A percentile compares a stretch with the other conserved stretches of the same genome.
Evolutionary conservation across 2,329 filamentous ascomycete genomes (phyloP).

Genomic region (Apiospora rasikravindrae): DNA sequence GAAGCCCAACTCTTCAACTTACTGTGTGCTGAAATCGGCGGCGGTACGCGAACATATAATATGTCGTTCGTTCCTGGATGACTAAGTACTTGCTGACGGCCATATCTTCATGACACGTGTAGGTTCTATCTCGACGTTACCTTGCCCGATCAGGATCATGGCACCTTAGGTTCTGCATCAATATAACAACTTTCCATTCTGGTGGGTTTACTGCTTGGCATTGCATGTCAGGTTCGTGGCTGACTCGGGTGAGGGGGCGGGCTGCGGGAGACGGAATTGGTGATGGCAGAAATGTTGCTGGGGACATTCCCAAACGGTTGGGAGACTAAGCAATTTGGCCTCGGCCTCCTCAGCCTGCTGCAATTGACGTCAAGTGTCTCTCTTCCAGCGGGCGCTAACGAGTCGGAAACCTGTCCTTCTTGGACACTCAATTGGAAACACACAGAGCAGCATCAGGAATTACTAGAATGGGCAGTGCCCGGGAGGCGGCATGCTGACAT

Average conservation of each 20-base stretch:
- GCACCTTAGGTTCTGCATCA: not conserved
- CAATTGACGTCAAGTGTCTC: slow-evolving; percentile 4
- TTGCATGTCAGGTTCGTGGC: not conserved
- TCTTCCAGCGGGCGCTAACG: not conserved
- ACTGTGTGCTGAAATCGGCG: not conserved
- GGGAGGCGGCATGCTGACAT: not conserved
- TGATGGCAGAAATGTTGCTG: not conserved
- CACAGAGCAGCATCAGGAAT: not conserved
- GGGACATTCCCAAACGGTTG: not conserved
- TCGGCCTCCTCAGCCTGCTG: not conserved
- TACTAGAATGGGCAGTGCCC: too few relatives aligned
- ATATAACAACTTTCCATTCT: not conserved
- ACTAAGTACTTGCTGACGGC: not conserved
- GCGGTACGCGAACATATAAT: not conserved
- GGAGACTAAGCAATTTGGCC: slow-evolving; percentile 3
- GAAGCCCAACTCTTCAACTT: not conserved
- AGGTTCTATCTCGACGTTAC: not conserved
- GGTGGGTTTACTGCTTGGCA: not conserved
- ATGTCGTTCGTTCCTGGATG: not conserved
- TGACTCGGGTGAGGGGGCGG: slow-evolving; percentile 1
- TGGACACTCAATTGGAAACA: not conserved
- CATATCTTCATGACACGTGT: not conserved
- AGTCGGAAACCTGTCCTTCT: not conserved
- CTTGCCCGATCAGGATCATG: not conserved
- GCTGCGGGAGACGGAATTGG: not conserved